Evolutionary conservation across 768 basidiomycete genomes (phyloP).

Genomic region (Lyophyllum semitale): DNA sequence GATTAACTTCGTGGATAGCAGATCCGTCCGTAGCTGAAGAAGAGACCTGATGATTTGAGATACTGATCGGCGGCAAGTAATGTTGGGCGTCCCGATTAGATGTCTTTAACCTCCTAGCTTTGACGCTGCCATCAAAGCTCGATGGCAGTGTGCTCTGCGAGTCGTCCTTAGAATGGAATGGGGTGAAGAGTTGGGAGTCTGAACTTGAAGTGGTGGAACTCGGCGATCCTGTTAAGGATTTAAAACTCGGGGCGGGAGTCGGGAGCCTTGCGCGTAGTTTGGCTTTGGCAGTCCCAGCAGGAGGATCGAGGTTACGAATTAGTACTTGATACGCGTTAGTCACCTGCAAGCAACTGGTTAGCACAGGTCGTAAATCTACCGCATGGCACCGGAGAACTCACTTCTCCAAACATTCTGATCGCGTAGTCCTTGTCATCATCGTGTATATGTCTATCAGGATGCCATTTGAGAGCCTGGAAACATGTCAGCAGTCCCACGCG

Average conservation of each 20-base stretch:
- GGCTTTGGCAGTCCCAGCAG: slow-evolving; percentile 11
- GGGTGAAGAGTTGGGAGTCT: slow-evolving; percentile 28
- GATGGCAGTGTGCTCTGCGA: slow-evolving; percentile 32
- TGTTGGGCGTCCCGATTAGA: not conserved
- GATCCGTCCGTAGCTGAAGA: not conserved
- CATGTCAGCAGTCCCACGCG: slow-evolving; percentile 17
- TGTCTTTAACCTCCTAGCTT: slow-evolving; percentile 13
- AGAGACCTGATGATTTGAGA: not conserved
- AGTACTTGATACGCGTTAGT: slow-evolving; percentile 59
- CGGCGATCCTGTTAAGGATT: slow-evolving; percentile 22
- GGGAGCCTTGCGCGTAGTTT: slow-evolving; percentile 10
- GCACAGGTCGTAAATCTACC: not conserved
- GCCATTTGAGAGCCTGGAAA: slow-evolving; percentile 60
- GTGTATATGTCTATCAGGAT: slow-evolving; percentile 66
- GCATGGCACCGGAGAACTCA: slow-evolving; percentile 23
- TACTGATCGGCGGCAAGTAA: not conserved
- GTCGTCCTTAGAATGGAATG: slow-evolving; percentile 21
- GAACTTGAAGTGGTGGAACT: slow-evolving; percentile 26
- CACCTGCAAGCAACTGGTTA: slow-evolving; percentile 35
- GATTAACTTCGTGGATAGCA: not conserved
- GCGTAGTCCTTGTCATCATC: slow-evolving; percentile 51
- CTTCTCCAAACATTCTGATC: slow-evolving; percentile 60
- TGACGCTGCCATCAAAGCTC: slow-evolving; percentile 24
- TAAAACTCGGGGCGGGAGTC: slow-evolving; percentile 19
- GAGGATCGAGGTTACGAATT: slow-evolving; percentile 38